Conservation (phyloP, 164 flowering plant genomes). For the Annona cherimola region DNA sequence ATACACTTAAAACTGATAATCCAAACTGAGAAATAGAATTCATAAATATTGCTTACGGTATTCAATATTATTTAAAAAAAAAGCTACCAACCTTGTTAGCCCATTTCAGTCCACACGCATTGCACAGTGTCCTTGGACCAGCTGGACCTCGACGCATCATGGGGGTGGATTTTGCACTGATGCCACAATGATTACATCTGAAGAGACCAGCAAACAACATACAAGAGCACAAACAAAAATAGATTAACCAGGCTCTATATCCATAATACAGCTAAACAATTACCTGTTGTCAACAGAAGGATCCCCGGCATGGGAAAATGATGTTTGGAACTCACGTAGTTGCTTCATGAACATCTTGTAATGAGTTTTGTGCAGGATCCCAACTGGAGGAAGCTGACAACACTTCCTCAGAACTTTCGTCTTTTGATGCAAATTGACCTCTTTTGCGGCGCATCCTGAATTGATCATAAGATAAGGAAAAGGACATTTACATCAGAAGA, state of each 20-base stretch:
- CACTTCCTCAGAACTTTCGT: slow-evolving; percentile 5
- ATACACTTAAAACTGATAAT: neutral
- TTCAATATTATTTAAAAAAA: neutral
- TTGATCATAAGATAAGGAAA: neutral
- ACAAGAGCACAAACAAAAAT: neutral
- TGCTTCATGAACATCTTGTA: slow-evolving; percentile 1
- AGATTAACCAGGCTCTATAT: neutral
- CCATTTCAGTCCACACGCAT: slow-evolving; percentile 24
- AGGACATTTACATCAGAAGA: neutral
- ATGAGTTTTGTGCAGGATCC: slow-evolving; percentile 2
- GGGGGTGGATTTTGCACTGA: slow-evolving; percentile 16
- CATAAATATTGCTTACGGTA: neutral
- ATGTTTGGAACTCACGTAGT: slow-evolving; percentile 7
- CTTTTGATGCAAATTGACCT: slow-evolving; percentile 20
- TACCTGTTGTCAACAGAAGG: neutral
- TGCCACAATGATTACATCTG: slow-evolving; percentile 20
- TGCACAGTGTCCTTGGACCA: slow-evolving; percentile 19
- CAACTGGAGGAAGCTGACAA: slow-evolving; percentile 8
- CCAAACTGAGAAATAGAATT: neutral
- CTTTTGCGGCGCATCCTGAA: slow-evolving; percentile 22
- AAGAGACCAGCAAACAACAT: neutral
- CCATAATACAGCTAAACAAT: neutral
- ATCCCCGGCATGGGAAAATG: neutral
- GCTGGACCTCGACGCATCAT: slow-evolving; percentile 24
- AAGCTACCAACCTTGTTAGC: slow-evolving; percentile 13